A percentile compares a stretch with the other conserved stretches of the same genome.
These are phyloP conservation scores for Corchorus capsularis DNA, from an alignment of 345 rosid genomes.

Conservation along the genomic window DNA sequence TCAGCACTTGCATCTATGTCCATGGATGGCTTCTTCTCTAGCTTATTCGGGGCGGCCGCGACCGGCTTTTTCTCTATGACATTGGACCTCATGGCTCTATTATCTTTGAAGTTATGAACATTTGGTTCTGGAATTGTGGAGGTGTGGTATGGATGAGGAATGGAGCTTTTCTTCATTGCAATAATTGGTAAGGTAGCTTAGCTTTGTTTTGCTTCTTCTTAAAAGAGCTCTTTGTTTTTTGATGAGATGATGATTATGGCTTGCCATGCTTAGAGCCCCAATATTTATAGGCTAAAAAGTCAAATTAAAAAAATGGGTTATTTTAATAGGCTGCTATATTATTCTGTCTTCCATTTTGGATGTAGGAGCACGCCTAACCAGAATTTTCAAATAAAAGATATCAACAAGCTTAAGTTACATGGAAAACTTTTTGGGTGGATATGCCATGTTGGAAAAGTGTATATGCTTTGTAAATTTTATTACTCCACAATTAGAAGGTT, in stretches of 20 bases:
- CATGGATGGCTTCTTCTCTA: slow-evolving; percentile 51
- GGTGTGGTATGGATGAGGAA: neutral
- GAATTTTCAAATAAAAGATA: neutral
- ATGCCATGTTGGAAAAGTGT: neutral
- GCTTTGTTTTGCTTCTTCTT: neutral
- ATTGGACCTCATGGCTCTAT: neutral
- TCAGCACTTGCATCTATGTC: slow-evolving; percentile 77
- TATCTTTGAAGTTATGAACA: neutral
- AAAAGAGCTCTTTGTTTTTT: neutral
- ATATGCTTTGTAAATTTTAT: neutral
- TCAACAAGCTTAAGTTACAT: neutral
- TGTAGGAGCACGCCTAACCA: neutral
- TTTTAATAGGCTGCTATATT: neutral
- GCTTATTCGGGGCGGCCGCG: neutral
- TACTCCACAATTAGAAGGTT: too few relatives aligned
- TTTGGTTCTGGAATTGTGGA: neutral
- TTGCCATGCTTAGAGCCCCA: neutral
- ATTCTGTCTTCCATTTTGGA: neutral
- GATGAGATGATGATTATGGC: neutral
- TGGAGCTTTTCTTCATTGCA: slow-evolving; percentile 7
- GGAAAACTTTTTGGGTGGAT: neutral
- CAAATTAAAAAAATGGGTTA: neutral
- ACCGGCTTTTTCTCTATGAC: neutral
- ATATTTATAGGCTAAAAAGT: neutral
- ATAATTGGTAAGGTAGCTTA: neutral